Evolutionary conservation across 1,284 basidiomycete species (phyloP), one percentile per base, ranked within the genome.

Genomic region (Pseudozyma thailandica): DNA sequence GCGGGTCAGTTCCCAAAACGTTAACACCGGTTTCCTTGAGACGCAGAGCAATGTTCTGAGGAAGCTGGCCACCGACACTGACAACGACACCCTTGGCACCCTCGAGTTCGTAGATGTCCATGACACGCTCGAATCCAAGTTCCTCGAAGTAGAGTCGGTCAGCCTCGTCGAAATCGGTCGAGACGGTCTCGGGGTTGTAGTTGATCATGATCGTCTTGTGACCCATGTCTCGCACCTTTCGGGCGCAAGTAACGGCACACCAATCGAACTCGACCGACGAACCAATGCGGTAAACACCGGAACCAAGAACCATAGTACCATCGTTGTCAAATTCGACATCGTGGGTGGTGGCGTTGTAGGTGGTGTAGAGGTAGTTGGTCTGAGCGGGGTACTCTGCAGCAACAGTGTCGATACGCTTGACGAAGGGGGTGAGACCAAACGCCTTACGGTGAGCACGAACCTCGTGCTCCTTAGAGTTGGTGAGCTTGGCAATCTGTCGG

Each of bases 41-140:
- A 28, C 93, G 90, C 44, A 99, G 90, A 38, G 96, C 95, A 78
- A 99, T 98, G 86, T 99, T 99, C 85, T 99, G 94, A n/a, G 69
- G 60, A 23, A 58, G 75, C 88, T 81, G 82, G 89, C 94, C 96
- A 82, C 96, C 96, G 48, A 98, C 94, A 77, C 91, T 94, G 77
- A 99, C 94, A 69, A 99, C 90, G 42, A 95, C 93, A 83, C 96
- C 96, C 47, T 91, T 88, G 3, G 96, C 90, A 50, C 89, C 88
- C 83, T 99, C 96, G 72, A 98, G 86, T 84, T 99, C 96, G 84
- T 98, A 99, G 77, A 99, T 98, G 85, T 99, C 96, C 94, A 99
- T 97, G 62, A 99, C 94, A 53, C 94, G 90, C 85, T 99, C 96
- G 84, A 89, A 98, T 54, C 94, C 93, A 58, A 99, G 88, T 84